These are phyloP conservation scores for Dactylorhiza incarnata DNA, from an alignment of 106 monocot species.

Conservation along the genomic window DNA sequence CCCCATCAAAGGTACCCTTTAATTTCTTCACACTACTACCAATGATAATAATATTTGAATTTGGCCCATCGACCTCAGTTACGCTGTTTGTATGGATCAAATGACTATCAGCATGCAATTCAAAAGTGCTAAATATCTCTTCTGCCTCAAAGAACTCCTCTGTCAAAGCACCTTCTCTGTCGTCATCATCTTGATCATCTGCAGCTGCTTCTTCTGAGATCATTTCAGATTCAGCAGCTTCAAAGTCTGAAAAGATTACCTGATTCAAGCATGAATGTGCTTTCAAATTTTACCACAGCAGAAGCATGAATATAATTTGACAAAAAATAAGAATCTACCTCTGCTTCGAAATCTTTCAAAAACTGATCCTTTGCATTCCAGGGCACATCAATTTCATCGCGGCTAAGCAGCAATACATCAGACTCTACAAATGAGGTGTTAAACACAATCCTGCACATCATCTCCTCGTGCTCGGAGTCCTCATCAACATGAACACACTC, in stretches of 20 bases:
- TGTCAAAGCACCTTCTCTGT: constrained; percentile 52
- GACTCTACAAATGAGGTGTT: constrained; percentile 86
- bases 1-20: neutral
- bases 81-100: constrained; percentile 6
- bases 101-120: constrained; percentile 42
- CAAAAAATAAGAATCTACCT: constrained; percentile 47
- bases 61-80: constrained; percentile 13
- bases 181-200: constrained; percentile 48
- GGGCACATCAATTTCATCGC: constrained; percentile 72
- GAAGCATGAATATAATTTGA: constrained; percentile 4
- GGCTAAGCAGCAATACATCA: constrained; percentile 46
- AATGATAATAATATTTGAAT: constrained; percentile 15
- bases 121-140: constrained; percentile 68
- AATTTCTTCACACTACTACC: constrained; percentile 17
- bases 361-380: constrained; percentile 81
- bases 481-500: constrained; percentile 73
- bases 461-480: constrained; percentile 46
- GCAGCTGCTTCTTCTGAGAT: constrained; percentile 19
- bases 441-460: constrained; percentile 91
- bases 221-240: constrained; percentile 33
- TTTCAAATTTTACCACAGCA: constrained; percentile 26
- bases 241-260: constrained; percentile 78
- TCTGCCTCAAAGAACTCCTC: constrained; percentile 58
- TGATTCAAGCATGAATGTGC: constrained; percentile 36
- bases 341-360: constrained; percentile 71